Conservation (phyloP, 2,329 filamentous ascomycete species). For the Immersiporthe knoxdaviesiana region DNA sequence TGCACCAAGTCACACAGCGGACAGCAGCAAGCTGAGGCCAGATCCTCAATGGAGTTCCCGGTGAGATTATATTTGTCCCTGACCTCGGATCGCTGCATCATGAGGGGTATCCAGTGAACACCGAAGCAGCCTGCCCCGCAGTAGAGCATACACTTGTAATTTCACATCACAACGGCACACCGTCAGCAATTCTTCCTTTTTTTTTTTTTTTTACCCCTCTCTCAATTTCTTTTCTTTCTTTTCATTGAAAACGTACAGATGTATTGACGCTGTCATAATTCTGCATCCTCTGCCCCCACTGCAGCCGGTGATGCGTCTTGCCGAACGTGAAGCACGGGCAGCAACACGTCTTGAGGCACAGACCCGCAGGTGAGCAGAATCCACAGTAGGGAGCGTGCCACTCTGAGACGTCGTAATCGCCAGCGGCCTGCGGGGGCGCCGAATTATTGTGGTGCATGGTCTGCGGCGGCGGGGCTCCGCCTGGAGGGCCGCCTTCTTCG, state of each 20-base stretch:
- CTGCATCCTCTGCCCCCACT: slow-evolving; percentile 44
- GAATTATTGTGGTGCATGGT: background rate
- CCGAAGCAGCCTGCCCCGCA: slow-evolving; percentile 46
- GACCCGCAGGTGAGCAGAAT: slow-evolving; percentile 49
- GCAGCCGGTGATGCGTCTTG: slow-evolving; percentile 51
- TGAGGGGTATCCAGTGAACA: slow-evolving; percentile 47
- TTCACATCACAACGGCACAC: background rate
- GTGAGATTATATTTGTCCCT: slow-evolving; percentile 50
- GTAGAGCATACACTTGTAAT: slow-evolving; percentile 47
- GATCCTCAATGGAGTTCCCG: slow-evolving; percentile 48
- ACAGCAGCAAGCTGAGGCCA: slow-evolving; percentile 50
- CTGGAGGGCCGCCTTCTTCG: background rate
- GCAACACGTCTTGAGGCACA: slow-evolving; percentile 50
- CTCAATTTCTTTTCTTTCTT: background rate
- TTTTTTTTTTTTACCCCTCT: background rate
- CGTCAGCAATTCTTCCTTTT: background rate
- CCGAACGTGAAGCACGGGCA: slow-evolving; percentile 53
- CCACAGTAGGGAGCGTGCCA: slow-evolving; percentile 48
- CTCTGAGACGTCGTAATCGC: background rate
- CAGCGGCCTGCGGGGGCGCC: background rate
- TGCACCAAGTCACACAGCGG: slow-evolving; percentile 50
- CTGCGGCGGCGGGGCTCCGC: background rate
- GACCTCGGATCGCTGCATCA: slow-evolving; percentile 50
- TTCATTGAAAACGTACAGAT: slow-evolving; percentile 41
- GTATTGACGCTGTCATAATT: slow-evolving; percentile 53